A percentile compares a stretch with the other conserved stretches of the same genome.
Conservation (phyloP, 129 eudicot species). For the Cynara cardunculus region DNA sequence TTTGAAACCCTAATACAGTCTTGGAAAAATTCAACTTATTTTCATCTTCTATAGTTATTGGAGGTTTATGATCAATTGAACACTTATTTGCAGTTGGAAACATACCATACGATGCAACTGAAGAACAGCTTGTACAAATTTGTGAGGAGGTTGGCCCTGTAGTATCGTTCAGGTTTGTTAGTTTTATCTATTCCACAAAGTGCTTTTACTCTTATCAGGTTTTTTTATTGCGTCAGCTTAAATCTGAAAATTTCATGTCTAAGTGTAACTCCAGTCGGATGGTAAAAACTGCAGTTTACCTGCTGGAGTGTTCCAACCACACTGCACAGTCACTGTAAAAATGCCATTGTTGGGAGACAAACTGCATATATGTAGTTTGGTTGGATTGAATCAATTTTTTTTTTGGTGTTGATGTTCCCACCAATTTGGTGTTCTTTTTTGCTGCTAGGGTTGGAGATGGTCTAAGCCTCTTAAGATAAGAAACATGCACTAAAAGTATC, state of each 20-base stretch:
- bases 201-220: too few species aligned
- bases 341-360: too few species aligned
- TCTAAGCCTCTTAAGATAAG: neutral
- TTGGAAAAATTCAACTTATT: neutral
- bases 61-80: neutral
- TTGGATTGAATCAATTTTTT: too few species aligned
- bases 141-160: constrained; percentile 99
- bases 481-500: neutral
- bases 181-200: too few species aligned
- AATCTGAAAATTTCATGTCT: neutral
- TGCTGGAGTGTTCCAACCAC: too few species aligned
- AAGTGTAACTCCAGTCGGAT: too few species aligned
- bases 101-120: constrained; percentile 98
- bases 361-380: too few species aligned
- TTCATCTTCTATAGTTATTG: neutral
- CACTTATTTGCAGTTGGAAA: constrained; percentile 67
- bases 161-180: constrained; percentile 72
- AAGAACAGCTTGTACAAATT: constrained; percentile 86
- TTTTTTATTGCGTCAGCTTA: neutral
- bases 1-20: neutral
- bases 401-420: too few species aligned
- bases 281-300: too few species aligned
- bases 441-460: too few species aligned
- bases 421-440: too few species aligned
- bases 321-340: too few species aligned